A percentile compares a stretch with the other conserved stretches of the same genome.
phyloP scores from a whole-genome alignment of 202 grass and related monocot species.

The Zoysia matrella region DNA sequence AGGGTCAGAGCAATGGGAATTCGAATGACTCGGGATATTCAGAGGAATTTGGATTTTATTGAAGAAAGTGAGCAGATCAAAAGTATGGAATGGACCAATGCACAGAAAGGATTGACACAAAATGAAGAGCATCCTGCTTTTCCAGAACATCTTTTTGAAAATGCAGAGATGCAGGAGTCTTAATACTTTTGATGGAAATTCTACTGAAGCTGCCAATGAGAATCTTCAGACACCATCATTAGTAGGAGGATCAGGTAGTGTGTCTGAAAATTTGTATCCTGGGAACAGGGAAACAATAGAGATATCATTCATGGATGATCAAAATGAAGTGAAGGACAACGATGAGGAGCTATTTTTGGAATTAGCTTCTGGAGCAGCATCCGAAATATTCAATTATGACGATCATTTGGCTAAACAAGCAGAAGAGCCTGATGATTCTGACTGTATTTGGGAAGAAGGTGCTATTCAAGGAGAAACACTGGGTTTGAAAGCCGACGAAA shows the following conservation, averaged over 20 bases:
- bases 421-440: conserved; percentile 62
- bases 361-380: conserved; percentile 67
- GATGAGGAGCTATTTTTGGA: conserved; percentile 86
- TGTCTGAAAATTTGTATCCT: conserved; percentile 43
- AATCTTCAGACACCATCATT: conserved; percentile 33
- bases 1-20: conserved; percentile 92
- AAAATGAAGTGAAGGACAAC: conserved; percentile 55
- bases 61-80: conserved; percentile 78
- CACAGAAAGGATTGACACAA: conserved; percentile 39
- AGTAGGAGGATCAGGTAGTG: conserved; percentile 39
- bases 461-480: conserved; percentile 51
- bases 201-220: conserved; percentile 45
- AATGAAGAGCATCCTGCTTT: conserved; percentile 53
- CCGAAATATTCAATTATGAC: conserved; percentile 34
- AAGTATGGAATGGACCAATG: conserved; percentile 37
- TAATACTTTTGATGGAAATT: conserved; percentile 36
- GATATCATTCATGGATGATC: conserved; percentile 85
- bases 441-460: conserved; percentile 80
- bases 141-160: conserved; percentile 59
- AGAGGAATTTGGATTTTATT: conserved; percentile 97
- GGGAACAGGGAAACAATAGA: conserved; percentile 63
- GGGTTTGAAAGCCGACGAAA: conserved; percentile 44
- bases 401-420: conserved; percentile 41
- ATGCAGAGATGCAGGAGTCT: conserved; percentile 34
- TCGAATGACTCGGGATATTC: conserved; percentile 96